phyloP scores from a whole-genome alignment of 2,329 filamentous ascomycete species.

The Talaromyces marneffei region DNA sequence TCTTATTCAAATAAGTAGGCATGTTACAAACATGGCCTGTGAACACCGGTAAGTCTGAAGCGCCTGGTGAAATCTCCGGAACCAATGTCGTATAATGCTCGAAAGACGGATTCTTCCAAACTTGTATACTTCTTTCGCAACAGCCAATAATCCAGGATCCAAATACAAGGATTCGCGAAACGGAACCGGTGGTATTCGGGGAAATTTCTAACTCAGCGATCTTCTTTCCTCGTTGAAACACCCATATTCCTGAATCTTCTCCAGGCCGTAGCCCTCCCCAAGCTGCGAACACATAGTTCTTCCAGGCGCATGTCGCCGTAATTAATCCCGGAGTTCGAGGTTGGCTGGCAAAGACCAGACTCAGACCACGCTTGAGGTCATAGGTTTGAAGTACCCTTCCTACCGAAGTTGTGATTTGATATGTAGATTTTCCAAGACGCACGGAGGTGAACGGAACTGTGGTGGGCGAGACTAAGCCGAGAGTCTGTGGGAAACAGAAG shows the following conservation, averaged over 20 bases:
- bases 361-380: slow-evolving; percentile 81
- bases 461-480: slow-evolving; percentile 89
- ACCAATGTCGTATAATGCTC: slow-evolving; percentile 86
- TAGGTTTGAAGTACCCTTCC: slow-evolving; percentile 91
- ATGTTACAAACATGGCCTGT: slow-evolving; percentile 77
- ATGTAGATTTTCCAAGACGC: slow-evolving; percentile 86
- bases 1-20: slow-evolving; percentile 94
- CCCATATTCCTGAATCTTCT: slow-evolving; percentile 64
- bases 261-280: slow-evolving; percentile 61
- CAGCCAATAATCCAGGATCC: slow-evolving; percentile 88
- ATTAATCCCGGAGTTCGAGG: slow-evolving; percentile 83
- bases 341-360: slow-evolving; percentile 86
- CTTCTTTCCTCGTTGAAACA: slow-evolving; percentile 86
- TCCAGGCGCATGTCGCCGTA: slow-evolving; percentile 82
- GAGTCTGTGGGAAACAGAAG: slow-evolving; percentile 55
- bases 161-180: slow-evolving; percentile 73
- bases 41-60: slow-evolving; percentile 58
- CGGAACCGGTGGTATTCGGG: slow-evolving; percentile 57
- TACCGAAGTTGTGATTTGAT: slow-evolving; percentile 94
- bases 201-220: slow-evolving; percentile 68
- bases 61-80: slow-evolving; percentile 43
- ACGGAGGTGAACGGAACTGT: slow-evolving; percentile 82
- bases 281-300: slow-evolving; percentile 78
- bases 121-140: slow-evolving; percentile 67
- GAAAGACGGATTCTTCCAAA: slow-evolving; percentile 78